These are phyloP conservation scores for Sporothrix pseudoabietina DNA, from an alignment of 2,329 filamentous ascomycete genomes.

Conservation along the genomic window DNA sequence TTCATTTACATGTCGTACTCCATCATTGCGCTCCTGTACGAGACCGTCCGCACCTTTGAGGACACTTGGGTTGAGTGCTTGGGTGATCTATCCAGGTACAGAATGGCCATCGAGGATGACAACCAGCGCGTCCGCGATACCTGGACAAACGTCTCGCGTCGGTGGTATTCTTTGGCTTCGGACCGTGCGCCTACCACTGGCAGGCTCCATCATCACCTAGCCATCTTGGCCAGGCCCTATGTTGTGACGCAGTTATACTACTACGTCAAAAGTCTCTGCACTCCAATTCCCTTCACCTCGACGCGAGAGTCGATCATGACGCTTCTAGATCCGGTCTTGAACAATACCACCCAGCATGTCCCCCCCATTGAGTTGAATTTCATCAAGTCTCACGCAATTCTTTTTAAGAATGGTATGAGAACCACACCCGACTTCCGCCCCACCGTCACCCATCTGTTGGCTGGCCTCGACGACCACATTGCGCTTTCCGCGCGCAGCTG, in stretches of 20 bases:
- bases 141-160: slow-evolving; percentile 77
- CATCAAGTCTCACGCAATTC: slow-evolving; percentile 64
- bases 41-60: slow-evolving; percentile 79
- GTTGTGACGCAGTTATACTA: slow-evolving; percentile 71
- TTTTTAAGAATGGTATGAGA: slow-evolving; percentile 52
- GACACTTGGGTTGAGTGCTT: slow-evolving; percentile 95
- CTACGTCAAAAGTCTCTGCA: slow-evolving; percentile 71
- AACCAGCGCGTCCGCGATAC: slow-evolving; percentile 73
- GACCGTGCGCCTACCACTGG: slow-evolving; percentile 75
- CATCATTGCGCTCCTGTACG: slow-evolving; percentile 84
- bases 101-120: slow-evolving; percentile 89
- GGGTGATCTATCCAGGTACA: slow-evolving; percentile 80
- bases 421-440: slow-evolving; percentile 24
- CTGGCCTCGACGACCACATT: slow-evolving; percentile 60
- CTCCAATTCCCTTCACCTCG: slow-evolving; percentile 66
- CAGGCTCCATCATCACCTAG: slow-evolving; percentile 83
- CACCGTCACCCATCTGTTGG: slow-evolving; percentile 54
- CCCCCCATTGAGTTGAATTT: slow-evolving; percentile 59
- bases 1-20: slow-evolving; percentile 90
- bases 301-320: slow-evolving; percentile 71
- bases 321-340: slow-evolving; percentile 63
- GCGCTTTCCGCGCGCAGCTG: slow-evolving; percentile 53
- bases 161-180: slow-evolving; percentile 84
- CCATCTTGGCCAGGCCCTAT: slow-evolving; percentile 72
- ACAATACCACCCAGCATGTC: slow-evolving; percentile 36